These are phyloP conservation scores for Podaxis carcinomalis DNA, from an alignment of 768 basidiomycete species.

Conservation along the genomic window DNA sequence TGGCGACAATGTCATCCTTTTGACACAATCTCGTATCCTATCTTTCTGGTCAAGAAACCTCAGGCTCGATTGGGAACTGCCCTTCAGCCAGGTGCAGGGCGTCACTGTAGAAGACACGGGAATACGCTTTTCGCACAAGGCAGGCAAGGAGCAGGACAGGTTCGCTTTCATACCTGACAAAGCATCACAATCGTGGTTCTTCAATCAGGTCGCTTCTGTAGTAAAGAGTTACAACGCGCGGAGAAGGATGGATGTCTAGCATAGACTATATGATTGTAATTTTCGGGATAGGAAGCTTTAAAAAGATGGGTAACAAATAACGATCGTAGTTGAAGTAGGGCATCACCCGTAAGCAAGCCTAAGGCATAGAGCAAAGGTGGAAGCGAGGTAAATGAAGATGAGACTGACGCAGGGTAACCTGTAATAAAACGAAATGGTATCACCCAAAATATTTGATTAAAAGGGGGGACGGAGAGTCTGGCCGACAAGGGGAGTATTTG, in stretches of 20 bases:
- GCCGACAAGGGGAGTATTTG: not conserved
- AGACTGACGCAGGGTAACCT: slow-evolving; percentile 1
- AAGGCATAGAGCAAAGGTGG: slow-evolving; percentile 6
- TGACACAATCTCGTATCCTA: slow-evolving; percentile 77
- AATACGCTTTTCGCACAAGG: slow-evolving; percentile 81
- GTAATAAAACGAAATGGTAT: not conserved
- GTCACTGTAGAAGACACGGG: slow-evolving; percentile 89
- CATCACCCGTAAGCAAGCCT: slow-evolving; percentile 13
- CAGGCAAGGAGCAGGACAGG: slow-evolving; percentile 68
- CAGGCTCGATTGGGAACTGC: slow-evolving; percentile 87
- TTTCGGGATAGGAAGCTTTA: slow-evolving; percentile 8
- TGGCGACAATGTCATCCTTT: slow-evolving; percentile 72
- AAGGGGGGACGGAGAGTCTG: not conserved
- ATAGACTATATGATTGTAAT: not conserved
- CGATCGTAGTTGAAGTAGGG: slow-evolving; percentile 11
- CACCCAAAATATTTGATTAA: slow-evolving; percentile 14
- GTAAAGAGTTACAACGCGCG: slow-evolving; percentile 74
- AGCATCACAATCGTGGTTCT: slow-evolving; percentile 75
- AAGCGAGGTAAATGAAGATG: slow-evolving; percentile 13
- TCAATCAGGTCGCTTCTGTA: slow-evolving; percentile 67
- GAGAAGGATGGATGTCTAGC: slow-evolving; percentile 60
- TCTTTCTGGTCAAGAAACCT: slow-evolving; percentile 85
- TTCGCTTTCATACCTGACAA: slow-evolving; percentile 78
- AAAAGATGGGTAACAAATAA: slow-evolving; percentile 11
- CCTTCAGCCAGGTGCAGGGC: slow-evolving; percentile 81